A percentile compares a stretch with the other conserved stretches of the same genome.
Conservation (phyloP, 176 grass and related monocot genomes). For the Carex littledalei region DNA sequence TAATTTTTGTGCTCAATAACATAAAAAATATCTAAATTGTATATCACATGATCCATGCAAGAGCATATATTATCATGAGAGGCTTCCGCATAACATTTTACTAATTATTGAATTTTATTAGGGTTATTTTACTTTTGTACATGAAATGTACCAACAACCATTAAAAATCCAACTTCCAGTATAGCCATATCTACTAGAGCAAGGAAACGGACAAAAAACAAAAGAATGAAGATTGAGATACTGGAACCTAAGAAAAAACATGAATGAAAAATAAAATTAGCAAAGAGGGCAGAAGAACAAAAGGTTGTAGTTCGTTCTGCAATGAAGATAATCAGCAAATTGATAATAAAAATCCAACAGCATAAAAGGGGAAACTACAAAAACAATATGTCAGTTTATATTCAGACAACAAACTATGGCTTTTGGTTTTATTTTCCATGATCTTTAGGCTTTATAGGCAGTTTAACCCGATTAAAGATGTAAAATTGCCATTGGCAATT, state of each 20-base stretch:
- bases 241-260: constrained; percentile 2
- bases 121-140: too few relatives aligned
- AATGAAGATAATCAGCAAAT: constrained; percentile 1
- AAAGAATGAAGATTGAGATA: background rate
- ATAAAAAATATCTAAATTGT: background rate
- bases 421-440: background rate
- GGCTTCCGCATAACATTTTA: background rate
- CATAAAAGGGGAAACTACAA: background rate
- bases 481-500: background rate
- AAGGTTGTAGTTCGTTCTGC: background rate
- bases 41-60: background rate
- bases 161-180: background rate
- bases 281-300: background rate
- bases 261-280: background rate
- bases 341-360: background rate
- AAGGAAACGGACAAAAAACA: background rate
- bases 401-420: background rate
- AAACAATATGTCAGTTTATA: background rate
- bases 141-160: background rate
- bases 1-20: background rate
- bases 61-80: background rate
- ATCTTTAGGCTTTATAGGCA: background rate
- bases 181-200: background rate
- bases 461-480: background rate
- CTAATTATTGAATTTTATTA: background rate